Evolutionary conservation across 768 basidiomycete genomes (phyloP).

Genomic region (Xanthoconium stramineum): DNA sequence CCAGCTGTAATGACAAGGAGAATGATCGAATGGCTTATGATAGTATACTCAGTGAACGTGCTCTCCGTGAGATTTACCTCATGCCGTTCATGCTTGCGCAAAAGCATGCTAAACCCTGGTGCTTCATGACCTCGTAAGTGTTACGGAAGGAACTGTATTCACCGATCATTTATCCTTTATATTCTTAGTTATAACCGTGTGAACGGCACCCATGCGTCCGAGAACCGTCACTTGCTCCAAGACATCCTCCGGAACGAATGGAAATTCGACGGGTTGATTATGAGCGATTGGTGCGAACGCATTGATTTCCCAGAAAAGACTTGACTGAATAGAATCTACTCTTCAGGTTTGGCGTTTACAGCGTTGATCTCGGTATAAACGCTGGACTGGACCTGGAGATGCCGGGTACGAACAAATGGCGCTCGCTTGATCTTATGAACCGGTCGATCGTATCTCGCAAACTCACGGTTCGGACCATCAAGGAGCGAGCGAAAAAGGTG

Average conservation of each 20-base stretch:
- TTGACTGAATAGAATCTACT: neutral
- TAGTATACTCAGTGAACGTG: constrained; percentile 46
- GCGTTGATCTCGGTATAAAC: constrained; percentile 59
- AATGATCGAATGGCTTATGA: constrained; percentile 67
- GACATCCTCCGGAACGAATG: constrained; percentile 71
- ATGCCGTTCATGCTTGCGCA: constrained; percentile 61
- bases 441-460: constrained; percentile 61
- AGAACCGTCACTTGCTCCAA: constrained; percentile 56
- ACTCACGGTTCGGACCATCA: constrained; percentile 59
- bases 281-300: constrained; percentile 72
- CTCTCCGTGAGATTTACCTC: constrained; percentile 57
- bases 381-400: constrained; percentile 82
- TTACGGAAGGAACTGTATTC: neutral
- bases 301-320: neutral
- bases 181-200: constrained; percentile 62
- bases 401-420: constrained; percentile 77
- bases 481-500: constrained; percentile 63
- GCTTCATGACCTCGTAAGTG: constrained; percentile 60
- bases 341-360: constrained; percentile 68
- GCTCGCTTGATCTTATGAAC: constrained; percentile 63
- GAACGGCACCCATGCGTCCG: constrained; percentile 70
- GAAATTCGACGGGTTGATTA: constrained; percentile 68
- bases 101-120: constrained; percentile 51
- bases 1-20: constrained; percentile 78
- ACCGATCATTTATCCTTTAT: neutral